Conservation (phyloP, 176 grass and related monocot species). For the Rhynchospora tenuis region DNA sequence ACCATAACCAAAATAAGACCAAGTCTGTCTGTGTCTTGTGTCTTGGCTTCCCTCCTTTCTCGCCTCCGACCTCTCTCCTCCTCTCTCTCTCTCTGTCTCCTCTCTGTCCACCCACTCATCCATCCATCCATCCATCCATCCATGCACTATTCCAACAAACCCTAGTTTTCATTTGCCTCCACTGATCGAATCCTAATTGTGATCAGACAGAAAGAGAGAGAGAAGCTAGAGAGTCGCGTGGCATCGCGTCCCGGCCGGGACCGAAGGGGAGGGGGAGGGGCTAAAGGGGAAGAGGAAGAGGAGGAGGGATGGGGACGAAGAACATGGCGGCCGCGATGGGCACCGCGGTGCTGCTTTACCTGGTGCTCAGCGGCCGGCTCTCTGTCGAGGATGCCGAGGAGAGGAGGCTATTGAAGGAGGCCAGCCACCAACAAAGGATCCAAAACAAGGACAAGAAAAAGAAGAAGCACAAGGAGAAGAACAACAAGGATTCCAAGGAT, state of each 20-base stretch:
- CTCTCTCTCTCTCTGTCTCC: background rate
- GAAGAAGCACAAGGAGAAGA: constrained; percentile 26
- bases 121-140: too few relatives aligned
- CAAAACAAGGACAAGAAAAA: constrained; percentile 28
- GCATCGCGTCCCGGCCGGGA: too few relatives aligned
- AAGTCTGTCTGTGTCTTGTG: too few relatives aligned
- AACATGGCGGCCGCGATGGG: constrained; percentile 57
- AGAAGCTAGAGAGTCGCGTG: too few relatives aligned
- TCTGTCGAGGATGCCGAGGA: constrained; percentile 31
- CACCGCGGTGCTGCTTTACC: constrained; percentile 58
- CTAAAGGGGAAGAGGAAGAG: background rate
- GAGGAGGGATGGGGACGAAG: constrained; percentile 30
- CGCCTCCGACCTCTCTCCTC: background rate
- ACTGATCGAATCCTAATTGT: too few relatives aligned
- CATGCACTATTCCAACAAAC: constrained; percentile 12
- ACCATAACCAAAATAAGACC: too few relatives aligned
- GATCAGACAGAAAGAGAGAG: too few relatives aligned
- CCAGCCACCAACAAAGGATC: background rate
- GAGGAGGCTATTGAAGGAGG: constrained; percentile 18
- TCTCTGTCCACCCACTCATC: background rate
- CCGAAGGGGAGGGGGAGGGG: too few relatives aligned
- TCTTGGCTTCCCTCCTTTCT: background rate
- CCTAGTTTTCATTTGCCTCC: background rate
- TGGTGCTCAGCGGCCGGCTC: constrained; percentile 55
- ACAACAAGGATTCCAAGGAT: background rate